A percentile compares a stretch with the other conserved stretches of the same genome.
phyloP scores from a whole-genome alignment of 805 yeast genomes.

The Candida boidinii region DNA sequence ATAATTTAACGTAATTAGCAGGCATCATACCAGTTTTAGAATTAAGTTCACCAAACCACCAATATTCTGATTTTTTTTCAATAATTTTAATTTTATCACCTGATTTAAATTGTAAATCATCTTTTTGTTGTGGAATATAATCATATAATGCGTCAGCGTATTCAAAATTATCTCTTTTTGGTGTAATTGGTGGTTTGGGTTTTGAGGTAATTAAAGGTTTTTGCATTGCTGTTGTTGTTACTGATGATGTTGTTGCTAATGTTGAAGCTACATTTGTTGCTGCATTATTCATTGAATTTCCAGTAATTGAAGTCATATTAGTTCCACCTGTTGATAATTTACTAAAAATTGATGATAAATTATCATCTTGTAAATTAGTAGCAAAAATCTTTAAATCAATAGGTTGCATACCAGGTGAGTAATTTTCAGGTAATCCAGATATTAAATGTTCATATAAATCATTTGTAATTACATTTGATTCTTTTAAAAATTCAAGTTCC shows the following conservation, averaged over 20 bases:
- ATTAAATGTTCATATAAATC: conserved; percentile 43
- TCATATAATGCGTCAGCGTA: conserved; percentile 66
- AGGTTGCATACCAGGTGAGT: conserved; percentile 41
- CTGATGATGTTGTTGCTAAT: conserved; percentile 5
- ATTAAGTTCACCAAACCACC: conserved; percentile 79
- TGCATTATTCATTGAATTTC: conserved; percentile 10
- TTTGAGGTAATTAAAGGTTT: conserved; percentile 2
- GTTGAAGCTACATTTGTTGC: conserved; percentile 18
- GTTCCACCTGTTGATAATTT: no score
- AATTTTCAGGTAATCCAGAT: conserved; percentile 47
- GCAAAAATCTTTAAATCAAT: conserved; percentile 29
- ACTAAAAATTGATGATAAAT: no score
- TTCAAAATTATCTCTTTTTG: conserved; percentile 15
- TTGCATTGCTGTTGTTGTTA: conserved; percentile 4
- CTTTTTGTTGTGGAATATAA: conserved; percentile 65
- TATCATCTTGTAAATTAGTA: no score
- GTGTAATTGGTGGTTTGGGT: conserved; percentile 6
- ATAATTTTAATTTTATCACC: conserved; percentile 67
- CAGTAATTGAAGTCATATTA: conserved; percentile 2
- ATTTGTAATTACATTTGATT: conserved; percentile 62
- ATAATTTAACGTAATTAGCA: conserved; percentile 63
- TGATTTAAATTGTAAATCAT: conserved; percentile 53
- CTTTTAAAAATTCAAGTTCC: conserved; percentile 73
- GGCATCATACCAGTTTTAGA: conserved; percentile 80
- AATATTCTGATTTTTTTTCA: conserved; percentile 72